Evolutionary conservation across 768 basidiomycete genomes (phyloP), one percentile per base, ranked within the genome.

Genomic region (Cystofilobasidium bisporidii): DNA sequence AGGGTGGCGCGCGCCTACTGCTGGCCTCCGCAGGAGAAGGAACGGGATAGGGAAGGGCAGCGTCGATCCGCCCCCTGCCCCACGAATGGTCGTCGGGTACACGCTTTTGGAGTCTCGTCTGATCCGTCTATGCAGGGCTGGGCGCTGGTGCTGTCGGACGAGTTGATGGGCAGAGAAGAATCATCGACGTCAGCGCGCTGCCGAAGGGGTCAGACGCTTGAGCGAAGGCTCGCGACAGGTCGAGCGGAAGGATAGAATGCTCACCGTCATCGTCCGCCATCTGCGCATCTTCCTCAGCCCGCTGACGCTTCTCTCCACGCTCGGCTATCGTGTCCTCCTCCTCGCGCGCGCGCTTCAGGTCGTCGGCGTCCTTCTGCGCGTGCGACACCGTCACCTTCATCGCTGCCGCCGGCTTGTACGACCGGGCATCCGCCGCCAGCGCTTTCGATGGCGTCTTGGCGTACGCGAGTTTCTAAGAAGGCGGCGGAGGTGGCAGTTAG

Each of bases 321-420:
- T 69, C 63, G 32, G 53, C 57, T 12, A 69, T 69, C 43, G 68
- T 69, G 41, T 69, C 68, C 47, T 69, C 68, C 63, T 69, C 68
- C 43, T 69, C 68, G 33, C 63, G 64, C 47, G 62, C 56, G 15
- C 63, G 62, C 40, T 69, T 69, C 12, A 69, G 63, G 28, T 64
- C 68, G 41, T 69, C 68, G n/a, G 68, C 68, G 38, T 69, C 68
- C 9, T 57, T 26, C 57, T 69, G 68, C 8, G 68, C 68, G 15
- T 45, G 58, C 33, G 68, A 69, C 45, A 50, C 30, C 18, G 63
- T 62, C n/a, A 69, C 47, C 57, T 64, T 64, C 53, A 26, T 57
- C 22, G 66, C 28, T 10, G 33, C 40, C 24, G 66, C 32, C 28
- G 68, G 63, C 18, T 45, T 57, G 47, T 56, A 62, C 22, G 63